Percentiles rank a stretch among this genome's conserved stretches.
phyloP scores from a whole-genome alignment of 176 grass and related monocot genomes.

The sorghum (Sorghum bicolor) region Sorghum_bicolor_NCBIv3 NC_012872.2:72077501-72078000 shows the following conservation, averaged over 20 bases:
- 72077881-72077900: not conserved
- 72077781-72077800: not conserved
- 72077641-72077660: not conserved
- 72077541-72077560: not conserved
- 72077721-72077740: not conserved
- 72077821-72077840: not conserved
- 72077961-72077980: constrained; percentile 8
- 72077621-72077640: not conserved
- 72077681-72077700: not conserved
- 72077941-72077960: constrained; percentile 1
- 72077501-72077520: not conserved
- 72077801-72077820: not conserved
- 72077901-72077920: not conserved
- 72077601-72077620: not conserved
- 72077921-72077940: not conserved
- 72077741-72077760: not conserved
- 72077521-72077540: not conserved
- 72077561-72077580: not conserved
- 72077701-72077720: not conserved
- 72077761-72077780: not conserved
- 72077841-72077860: not conserved
- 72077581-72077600: not conserved
- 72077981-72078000: not conserved
- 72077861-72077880: not conserved
- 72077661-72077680: not conserved